These are phyloP conservation scores for Dovyalis caffra DNA, from an alignment of 345 rosid genomes.

Conservation along the genomic window DNA sequence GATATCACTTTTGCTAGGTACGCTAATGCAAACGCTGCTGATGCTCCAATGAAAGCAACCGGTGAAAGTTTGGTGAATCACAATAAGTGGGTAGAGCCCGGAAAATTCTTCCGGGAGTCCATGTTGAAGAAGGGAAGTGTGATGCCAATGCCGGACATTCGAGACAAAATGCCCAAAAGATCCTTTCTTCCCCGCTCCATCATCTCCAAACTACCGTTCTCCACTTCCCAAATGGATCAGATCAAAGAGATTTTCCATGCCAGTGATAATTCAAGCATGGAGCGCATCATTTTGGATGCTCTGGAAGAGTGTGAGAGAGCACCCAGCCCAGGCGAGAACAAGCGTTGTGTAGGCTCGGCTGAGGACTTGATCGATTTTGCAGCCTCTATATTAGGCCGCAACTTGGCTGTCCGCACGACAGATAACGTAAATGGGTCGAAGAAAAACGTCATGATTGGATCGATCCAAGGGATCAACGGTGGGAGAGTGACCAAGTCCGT, in stretches of 20 bases:
- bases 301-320: slow-evolving; percentile 67
- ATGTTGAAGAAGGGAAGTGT: slow-evolving; percentile 58
- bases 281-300: slow-evolving; percentile 47
- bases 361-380: slow-evolving; percentile 91
- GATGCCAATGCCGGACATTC: slow-evolving; percentile 86
- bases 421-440: slow-evolving; percentile 57
- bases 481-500: slow-evolving; percentile 69
- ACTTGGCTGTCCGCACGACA: slow-evolving; percentile 56
- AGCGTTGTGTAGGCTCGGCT: slow-evolving; percentile 76
- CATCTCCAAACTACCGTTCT: slow-evolving; percentile 58
- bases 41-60: slow-evolving; percentile 7
- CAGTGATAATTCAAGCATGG: slow-evolving; percentile 59
- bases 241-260: slow-evolving; percentile 52
- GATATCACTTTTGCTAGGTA: slow-evolving; percentile 17
- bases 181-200: slow-evolving; percentile 79
- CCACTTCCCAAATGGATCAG: slow-evolving; percentile 32
- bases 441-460: slow-evolving; percentile 51
- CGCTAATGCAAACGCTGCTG: not conserved
- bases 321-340: slow-evolving; percentile 71
- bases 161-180: slow-evolving; percentile 87
- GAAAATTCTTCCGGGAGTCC: slow-evolving; percentile 76
- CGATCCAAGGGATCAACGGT: slow-evolving; percentile 58
- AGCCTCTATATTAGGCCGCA: slow-evolving; percentile 61
- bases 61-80: slow-evolving; percentile 45
- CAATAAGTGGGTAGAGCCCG: slow-evolving; percentile 70